A percentile compares a stretch with the other conserved stretches of the same genome.
Conservation (phyloP, 1,139 yeast species). For the Magnusiomyces magnusii region DNA sequence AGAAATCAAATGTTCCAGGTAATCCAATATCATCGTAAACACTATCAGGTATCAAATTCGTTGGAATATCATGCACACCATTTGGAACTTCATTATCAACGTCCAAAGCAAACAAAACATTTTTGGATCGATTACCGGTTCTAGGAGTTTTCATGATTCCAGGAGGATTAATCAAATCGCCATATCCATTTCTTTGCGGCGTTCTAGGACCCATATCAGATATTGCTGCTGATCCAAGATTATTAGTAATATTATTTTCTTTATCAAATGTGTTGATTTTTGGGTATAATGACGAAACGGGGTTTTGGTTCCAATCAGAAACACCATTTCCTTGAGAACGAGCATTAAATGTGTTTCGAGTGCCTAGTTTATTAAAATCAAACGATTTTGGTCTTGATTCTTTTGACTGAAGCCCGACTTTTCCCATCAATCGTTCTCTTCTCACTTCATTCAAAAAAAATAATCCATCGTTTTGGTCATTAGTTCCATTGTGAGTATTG, state of each 20-base stretch:
- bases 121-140: neutral
- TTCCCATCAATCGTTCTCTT: neutral
- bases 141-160: slow-evolving; percentile 4
- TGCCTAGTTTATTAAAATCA: neutral
- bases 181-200: neutral
- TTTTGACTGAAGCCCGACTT: neutral
- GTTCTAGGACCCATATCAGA: neutral
- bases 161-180: neutral
- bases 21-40: neutral
- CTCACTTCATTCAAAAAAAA: neutral
- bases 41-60: neutral
- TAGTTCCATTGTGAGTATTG: neutral
- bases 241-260: neutral
- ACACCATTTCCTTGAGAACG: neutral
- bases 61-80: neutral
- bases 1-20: neutral
- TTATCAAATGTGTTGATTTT: neutral
- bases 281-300: neutral
- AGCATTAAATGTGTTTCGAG: neutral
- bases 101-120: neutral
- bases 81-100: neutral
- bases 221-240: neutral
- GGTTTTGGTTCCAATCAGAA: neutral
- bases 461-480: neutral
- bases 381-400: neutral